Conservation (phyloP, 345 rosid species). For the Melaleuca quinquenervia region DNA sequence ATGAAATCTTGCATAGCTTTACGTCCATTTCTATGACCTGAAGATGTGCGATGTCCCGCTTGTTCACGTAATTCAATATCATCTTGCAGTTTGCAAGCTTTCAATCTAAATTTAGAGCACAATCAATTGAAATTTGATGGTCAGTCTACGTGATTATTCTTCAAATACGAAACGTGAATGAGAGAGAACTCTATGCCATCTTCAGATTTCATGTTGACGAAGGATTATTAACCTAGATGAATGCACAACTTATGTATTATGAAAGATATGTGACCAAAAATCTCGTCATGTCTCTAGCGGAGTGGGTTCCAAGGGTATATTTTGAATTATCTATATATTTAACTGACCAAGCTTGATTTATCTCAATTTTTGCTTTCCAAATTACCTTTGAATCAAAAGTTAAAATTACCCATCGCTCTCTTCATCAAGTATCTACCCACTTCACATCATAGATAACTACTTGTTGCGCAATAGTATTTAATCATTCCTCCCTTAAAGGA, state of each 20-base stretch:
- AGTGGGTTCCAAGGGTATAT: no score
- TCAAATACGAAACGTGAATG: not conserved
- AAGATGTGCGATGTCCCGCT: not conserved
- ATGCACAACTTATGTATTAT: not conserved
- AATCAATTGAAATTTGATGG: not conserved
- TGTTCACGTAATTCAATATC: not conserved
- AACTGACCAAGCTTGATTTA: no score
- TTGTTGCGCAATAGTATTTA: not conserved
- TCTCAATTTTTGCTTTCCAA: no score
- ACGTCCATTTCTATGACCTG: not conserved
- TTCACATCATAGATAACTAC: not conserved
- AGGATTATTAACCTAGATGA: not conserved
- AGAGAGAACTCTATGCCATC: not conserved
- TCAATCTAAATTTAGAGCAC: not conserved
- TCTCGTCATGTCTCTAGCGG: not conserved
- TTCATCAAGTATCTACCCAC: not conserved
- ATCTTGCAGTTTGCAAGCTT: not conserved
- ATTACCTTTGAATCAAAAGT: not conserved
- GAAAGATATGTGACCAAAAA: not conserved
- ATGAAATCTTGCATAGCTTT: not conserved
- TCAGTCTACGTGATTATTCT: not conserved
- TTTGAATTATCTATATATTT: no score
- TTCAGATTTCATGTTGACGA: not conserved
- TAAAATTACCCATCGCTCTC: not conserved
- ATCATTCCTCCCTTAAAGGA: not conserved